A percentile compares a stretch with the other conserved stretches of the same genome.
These are phyloP conservation scores for Leersia perrieri DNA, from an alignment of 176 grass and related monocot species.

Conservation along the genomic window DNA sequence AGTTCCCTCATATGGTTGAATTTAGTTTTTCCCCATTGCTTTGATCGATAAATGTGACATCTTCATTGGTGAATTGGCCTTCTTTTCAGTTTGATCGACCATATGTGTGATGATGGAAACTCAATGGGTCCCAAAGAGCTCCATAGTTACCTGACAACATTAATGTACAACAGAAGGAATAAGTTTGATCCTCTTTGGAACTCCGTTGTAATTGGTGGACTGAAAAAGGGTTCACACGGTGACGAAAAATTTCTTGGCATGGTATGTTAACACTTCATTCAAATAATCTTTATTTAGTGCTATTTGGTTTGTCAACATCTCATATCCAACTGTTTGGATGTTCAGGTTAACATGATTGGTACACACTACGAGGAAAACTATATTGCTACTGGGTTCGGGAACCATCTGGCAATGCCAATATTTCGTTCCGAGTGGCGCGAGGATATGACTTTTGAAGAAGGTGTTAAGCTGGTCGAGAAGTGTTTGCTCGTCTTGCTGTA, in stretches of 20 bases:
- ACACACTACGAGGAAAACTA: slow-evolving; percentile 96
- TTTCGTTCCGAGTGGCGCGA: slow-evolving; percentile 87
- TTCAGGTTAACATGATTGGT: slow-evolving; percentile 95
- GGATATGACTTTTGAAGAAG: slow-evolving; percentile 94
- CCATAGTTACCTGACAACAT: slow-evolving; percentile 76
- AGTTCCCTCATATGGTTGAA: slow-evolving; percentile 17
- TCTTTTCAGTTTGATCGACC: slow-evolving; percentile 65
- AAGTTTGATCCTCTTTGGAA: slow-evolving; percentile 99
- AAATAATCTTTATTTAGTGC: background rate
- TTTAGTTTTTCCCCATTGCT: background rate
- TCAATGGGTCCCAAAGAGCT: slow-evolving; percentile 96
- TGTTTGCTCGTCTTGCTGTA: slow-evolving; percentile 92
- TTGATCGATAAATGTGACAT: background rate
- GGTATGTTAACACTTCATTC: slow-evolving; percentile 37
- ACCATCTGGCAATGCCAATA: slow-evolving; percentile 89
- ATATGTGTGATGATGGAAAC: slow-evolving; percentile 99
- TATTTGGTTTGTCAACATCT: slow-evolving; percentile 10
- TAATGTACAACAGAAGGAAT: slow-evolving; percentile 95
- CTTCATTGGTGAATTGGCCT: background rate
- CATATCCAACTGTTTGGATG: background rate
- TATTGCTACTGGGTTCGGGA: slow-evolving; percentile 91
- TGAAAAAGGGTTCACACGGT: slow-evolving; percentile 79
- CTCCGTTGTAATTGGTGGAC: slow-evolving; percentile 84
- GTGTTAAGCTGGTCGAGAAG: slow-evolving; percentile 96
- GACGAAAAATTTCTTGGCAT: slow-evolving; percentile 94